phyloP scores from a whole-genome alignment of 345 rosid genomes.

The Eucalyptus paniculata region DNA sequence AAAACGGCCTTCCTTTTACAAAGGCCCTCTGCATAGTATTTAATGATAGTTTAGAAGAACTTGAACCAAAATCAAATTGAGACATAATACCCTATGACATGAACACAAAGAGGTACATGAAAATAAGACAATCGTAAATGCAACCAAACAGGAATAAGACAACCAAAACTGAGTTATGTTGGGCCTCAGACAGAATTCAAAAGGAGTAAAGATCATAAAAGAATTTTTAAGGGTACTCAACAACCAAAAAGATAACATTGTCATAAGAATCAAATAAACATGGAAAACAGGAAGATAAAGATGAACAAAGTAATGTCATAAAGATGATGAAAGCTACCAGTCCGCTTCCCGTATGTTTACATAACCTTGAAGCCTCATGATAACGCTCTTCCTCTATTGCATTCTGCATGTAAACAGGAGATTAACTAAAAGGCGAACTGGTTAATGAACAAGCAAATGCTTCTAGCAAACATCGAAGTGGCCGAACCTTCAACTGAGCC shows the following conservation, averaged over 20 bases:
- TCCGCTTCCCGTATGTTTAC: slow-evolving; percentile 73
- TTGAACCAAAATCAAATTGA: background rate
- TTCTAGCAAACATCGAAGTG: background rate
- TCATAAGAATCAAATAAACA: background rate
- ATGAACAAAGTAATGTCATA: background rate
- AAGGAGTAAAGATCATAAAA: background rate
- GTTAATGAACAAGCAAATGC: background rate
- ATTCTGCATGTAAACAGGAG: slow-evolving; percentile 23
- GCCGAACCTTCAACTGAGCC: slow-evolving; percentile 61
- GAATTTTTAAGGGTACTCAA: background rate
- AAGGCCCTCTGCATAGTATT: background rate
- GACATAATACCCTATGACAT: background rate
- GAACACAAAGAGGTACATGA: background rate
- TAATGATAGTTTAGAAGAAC: background rate
- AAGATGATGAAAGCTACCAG: slow-evolving; percentile 35
- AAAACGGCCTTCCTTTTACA: background rate
- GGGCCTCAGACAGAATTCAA: background rate
- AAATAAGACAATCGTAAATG: background rate
- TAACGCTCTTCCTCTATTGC: slow-evolving; percentile 79
- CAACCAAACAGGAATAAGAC: background rate
- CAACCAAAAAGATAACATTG: background rate
- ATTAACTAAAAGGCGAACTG: background rate
- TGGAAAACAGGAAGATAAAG: background rate
- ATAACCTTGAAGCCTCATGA: slow-evolving; percentile 74
- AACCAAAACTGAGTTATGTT: background rate